Evolutionary conservation across 805 yeast genomes (phyloP), one percentile per base, ranked within the genome.

Genomic region (Metschnikowia rubicola): DNA sequence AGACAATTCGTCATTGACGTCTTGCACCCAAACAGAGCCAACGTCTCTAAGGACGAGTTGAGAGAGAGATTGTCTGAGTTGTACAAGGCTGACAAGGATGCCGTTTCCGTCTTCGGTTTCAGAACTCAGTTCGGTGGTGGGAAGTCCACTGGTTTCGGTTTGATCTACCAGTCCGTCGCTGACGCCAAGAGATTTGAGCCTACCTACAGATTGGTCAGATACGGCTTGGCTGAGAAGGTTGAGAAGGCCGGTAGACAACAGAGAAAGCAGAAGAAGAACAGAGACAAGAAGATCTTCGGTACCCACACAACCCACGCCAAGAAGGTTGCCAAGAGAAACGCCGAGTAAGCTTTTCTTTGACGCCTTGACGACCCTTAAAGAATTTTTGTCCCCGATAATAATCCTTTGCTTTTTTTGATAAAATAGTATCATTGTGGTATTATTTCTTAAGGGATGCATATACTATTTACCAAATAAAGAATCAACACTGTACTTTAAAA

Each of bases 51-150:
- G 88, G 97, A 90, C 75, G 99, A 94, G 80, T 85, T 94, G 78
- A 89, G 98, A 75, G 98, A 87, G 77, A 86, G 81, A 75, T 81
- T 88, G 68, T 88, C 96, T 71, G 82, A 83, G 65, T 77, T 81
- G 67, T 88, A 88, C 94, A 87, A 87, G 81, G 79, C 90, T 70
- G 95, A 87, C 70, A 87, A 87, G 81, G 95, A 88, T 66, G 86
- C 92, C 68, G 91, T 88, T 59, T 91, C 98, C 60, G 99, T 92
- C 65, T 94, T 94, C 73, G 98, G 98, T 75, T 88, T 94, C 96
- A 88, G 96, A 84, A 94, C 98, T 68, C 95, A 89, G 79, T 94
- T 81, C 78, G 99, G 99, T 88, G 99, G 99, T 79, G 96, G 97
- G 72, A 92, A 88, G 80, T 88, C 99, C 61, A 86, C 97, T 61